Conservation (phyloP, 2,329 filamentous ascomycete genomes). For the Thielaviopsis euricoi region DNA sequence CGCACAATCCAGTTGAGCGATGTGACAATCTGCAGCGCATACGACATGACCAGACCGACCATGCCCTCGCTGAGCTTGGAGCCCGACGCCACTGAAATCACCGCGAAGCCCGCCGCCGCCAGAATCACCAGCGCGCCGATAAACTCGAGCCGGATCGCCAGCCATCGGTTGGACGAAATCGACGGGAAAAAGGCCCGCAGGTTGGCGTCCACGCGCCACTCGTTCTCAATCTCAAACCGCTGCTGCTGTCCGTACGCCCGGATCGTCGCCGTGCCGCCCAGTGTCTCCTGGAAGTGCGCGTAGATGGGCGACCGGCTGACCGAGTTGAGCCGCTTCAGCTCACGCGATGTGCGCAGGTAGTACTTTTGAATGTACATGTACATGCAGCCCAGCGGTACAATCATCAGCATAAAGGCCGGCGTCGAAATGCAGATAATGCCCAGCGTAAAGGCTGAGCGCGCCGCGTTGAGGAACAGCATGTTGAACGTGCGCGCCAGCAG, state of each 20-base stretch:
- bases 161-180: constrained; percentile 85
- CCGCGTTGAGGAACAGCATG: constrained; percentile 73
- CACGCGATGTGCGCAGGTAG: constrained; percentile 88
- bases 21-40: constrained; percentile 90
- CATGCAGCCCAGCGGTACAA: constrained; percentile 61
- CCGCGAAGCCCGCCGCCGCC: constrained; percentile 63
- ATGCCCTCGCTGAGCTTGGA: constrained; percentile 50
- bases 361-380: constrained; percentile 95
- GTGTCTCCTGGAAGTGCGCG: constrained; percentile 93
- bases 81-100: constrained; percentile 59
- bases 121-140: constrained; percentile 91
- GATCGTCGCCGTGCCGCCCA: constrained; percentile 88
- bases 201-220: constrained; percentile 94
- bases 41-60: constrained; percentile 91
- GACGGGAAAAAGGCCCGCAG: constrained; percentile 89
- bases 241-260: constrained; percentile 82
- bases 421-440: constrained; percentile 68
- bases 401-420: constrained; percentile 64
- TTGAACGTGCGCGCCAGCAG: constrained; percentile 94
- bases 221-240: constrained; percentile 81
- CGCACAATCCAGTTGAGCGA: constrained; percentile 98
- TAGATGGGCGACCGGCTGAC: constrained; percentile 92
- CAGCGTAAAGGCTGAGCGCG: constrained; percentile 66
- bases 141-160: constrained; percentile 87
- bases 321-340: constrained; percentile 90